Conservation (phyloP, 768 basidiomycete species). For the Tulasnella sp. region DNA sequence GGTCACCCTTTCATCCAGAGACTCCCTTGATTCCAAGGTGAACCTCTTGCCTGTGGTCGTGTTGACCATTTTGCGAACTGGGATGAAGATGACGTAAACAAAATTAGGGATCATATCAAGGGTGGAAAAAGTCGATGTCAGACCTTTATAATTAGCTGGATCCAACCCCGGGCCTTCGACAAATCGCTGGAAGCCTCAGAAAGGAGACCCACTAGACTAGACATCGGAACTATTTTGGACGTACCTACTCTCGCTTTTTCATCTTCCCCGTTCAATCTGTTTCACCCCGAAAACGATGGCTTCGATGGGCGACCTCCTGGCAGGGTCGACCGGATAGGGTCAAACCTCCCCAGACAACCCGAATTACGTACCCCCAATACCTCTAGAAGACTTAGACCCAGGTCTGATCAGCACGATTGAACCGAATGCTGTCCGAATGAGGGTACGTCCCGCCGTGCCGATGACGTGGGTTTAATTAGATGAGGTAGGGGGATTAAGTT, state of each 20-base stretch:
- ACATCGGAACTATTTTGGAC: background rate
- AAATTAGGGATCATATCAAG: background rate
- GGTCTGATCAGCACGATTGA: slow-evolving; percentile 79
- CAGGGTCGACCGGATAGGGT: slow-evolving; percentile 67
- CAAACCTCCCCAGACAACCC: slow-evolving; percentile 24
- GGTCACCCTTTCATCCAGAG: too few species aligned
- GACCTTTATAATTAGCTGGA: background rate
- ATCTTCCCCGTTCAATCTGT: background rate
- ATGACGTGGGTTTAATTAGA: background rate
- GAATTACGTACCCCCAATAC: slow-evolving; percentile 28
- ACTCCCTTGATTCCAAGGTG: too few species aligned
- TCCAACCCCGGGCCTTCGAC: slow-evolving; percentile 5
- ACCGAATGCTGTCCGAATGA: slow-evolving; percentile 75
- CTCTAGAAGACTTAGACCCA: slow-evolving; percentile 57
- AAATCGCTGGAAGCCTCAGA: background rate
- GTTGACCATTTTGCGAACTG: too few species aligned
- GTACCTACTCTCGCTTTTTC: background rate
- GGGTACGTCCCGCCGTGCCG: slow-evolving; percentile 29
- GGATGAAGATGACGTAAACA: background rate
- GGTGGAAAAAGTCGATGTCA: background rate
- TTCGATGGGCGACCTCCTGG: slow-evolving; percentile 50
- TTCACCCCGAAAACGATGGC: background rate
- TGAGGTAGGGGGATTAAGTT: background rate
- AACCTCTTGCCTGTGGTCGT: too few species aligned
- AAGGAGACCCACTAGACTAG: too few species aligned